These are phyloP conservation scores for Trichophyton schoenleinii DNA, from an alignment of 2,329 filamentous ascomycete genomes.

Conservation along the genomic window DNA sequence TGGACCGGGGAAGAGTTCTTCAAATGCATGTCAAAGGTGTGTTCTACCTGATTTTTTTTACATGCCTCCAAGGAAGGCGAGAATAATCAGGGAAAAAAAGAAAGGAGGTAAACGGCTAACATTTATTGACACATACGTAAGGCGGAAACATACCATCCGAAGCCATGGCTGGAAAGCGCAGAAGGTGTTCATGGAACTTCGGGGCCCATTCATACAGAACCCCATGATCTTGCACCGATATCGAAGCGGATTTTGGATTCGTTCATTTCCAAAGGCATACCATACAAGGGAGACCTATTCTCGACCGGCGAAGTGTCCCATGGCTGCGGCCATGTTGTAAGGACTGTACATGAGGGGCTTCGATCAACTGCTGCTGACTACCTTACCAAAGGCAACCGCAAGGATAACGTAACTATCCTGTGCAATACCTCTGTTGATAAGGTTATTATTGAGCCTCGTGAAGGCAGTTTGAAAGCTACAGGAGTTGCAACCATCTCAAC, in stretches of 20 bases:
- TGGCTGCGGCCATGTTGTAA: conserved; percentile 44
- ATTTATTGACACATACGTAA: conserved; percentile 13
- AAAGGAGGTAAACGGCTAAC: not conserved
- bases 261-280: conserved; percentile 42
- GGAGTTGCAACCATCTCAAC: conserved; percentile 17
- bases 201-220: conserved; percentile 44
- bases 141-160: conserved; percentile 47
- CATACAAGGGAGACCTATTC: conserved; percentile 49
- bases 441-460: conserved; percentile 34
- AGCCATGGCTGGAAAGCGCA: conserved; percentile 44
- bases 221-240: conserved; percentile 48
- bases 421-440: conserved; percentile 42
- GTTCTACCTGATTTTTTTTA: not conserved
- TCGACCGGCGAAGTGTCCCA: conserved; percentile 40
- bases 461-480: conserved; percentile 31
- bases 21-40: conserved; percentile 43
- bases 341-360: conserved; percentile 42
- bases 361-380: conserved; percentile 45
- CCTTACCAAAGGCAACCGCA: conserved; percentile 31
- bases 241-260: conserved; percentile 44
- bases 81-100: not conserved
- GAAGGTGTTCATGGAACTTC: conserved; percentile 38
- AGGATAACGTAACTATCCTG: conserved; percentile 38
- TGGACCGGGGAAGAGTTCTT: conserved; percentile 49
- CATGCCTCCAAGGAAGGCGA: not conserved